Conservation (phyloP, 345 rosid species). For the Nephelium lappaceum region DNA sequence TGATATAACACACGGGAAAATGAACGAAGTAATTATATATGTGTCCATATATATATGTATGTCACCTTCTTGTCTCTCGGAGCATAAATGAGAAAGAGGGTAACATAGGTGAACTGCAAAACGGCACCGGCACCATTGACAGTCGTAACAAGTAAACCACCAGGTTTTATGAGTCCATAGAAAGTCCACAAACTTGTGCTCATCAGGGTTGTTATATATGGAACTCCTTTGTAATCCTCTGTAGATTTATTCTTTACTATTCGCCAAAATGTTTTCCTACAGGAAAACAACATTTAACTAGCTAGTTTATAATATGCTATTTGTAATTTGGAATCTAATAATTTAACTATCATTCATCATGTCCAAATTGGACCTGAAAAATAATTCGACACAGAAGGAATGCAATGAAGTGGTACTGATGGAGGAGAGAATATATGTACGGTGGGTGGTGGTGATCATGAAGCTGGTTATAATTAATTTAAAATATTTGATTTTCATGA, state of each 20-base stretch:
- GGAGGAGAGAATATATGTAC: background rate
- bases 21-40: background rate
- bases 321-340: no score
- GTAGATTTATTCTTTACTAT: constrained; percentile 61
- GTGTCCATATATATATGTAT: background rate
- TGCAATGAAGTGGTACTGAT: no score
- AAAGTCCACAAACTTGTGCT: constrained; percentile 67
- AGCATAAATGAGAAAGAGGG: constrained; percentile 48
- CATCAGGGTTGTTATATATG: constrained; percentile 58
- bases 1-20: background rate
- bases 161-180: constrained; percentile 60
- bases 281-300: background rate
- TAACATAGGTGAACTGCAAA: constrained; percentile 50
- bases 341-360: no score
- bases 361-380: no score
- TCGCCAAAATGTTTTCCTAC: constrained; percentile 47
- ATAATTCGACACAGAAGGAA: no score
- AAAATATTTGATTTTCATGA: no score
- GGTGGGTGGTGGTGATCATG: background rate
- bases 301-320: no score
- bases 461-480: no score
- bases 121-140: constrained; percentile 53
- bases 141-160: constrained; percentile 49
- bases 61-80: constrained; percentile 51
- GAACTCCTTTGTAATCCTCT: constrained; percentile 52